phyloP scores from a whole-genome alignment of 345 rosid genomes.

The Raphanus raphanistrum region DNA sequence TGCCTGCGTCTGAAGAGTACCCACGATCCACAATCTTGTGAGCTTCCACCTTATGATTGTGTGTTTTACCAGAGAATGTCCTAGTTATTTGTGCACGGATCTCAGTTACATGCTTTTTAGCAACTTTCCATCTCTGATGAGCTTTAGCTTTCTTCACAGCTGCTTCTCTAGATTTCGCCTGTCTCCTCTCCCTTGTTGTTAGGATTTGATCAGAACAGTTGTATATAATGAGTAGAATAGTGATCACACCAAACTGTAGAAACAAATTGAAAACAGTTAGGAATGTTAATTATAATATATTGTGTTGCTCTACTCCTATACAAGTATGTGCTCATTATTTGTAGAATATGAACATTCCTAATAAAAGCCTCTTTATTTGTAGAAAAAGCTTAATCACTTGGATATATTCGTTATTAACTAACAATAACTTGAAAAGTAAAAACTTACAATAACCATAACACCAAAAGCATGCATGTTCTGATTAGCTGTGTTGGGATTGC shows the following conservation, averaged over 20 bases:
- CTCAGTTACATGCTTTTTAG: constrained; percentile 66
- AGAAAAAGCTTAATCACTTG: neutral
- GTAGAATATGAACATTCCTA: no score
- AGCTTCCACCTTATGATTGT: constrained; percentile 35
- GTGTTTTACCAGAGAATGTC: constrained; percentile 57
- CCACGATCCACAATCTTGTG: constrained; percentile 46
- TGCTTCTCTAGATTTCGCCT: constrained; percentile 80
- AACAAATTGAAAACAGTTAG: constrained; percentile 7
- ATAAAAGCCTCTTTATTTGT: no score
- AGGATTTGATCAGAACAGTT: constrained; percentile 89
- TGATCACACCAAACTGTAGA: constrained; percentile 68
- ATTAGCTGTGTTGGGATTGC: constrained; percentile 60
- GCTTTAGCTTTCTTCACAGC: constrained; percentile 82
- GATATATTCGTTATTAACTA: neutral
- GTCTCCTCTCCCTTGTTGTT: constrained; percentile 66
- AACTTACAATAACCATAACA: constrained; percentile 78
- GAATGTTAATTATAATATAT: no score
- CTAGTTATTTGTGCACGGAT: constrained; percentile 62
- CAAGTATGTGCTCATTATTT: no score
- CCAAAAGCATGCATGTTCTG: constrained; percentile 88
- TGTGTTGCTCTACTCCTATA: no score
- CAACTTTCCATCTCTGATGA: constrained; percentile 73
- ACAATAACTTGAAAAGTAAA: neutral
- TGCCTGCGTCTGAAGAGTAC: constrained; percentile 39
- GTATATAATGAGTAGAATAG: constrained; percentile 77